Evolutionary conservation across 2,329 filamentous ascomycete species (phyloP).

Genomic region (Aspergillus clavatus): DNA sequence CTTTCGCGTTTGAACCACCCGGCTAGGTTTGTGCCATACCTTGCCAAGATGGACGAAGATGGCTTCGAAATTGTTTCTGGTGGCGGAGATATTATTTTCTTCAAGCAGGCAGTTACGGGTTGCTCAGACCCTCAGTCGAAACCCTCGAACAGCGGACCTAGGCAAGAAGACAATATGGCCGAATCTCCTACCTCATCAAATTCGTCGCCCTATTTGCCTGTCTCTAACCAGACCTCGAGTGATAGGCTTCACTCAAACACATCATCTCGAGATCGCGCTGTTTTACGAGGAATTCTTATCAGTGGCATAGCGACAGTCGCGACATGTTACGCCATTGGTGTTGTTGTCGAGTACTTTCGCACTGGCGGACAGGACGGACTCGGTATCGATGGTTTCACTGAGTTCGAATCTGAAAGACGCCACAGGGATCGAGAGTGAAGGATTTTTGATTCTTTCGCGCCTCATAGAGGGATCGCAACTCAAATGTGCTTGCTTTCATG

Average conservation of each 20-base stretch:
- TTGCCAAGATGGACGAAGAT: constrained; percentile 33
- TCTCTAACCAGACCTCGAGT: background rate
- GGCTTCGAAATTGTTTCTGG: constrained; percentile 43
- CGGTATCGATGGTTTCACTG: constrained; percentile 37
- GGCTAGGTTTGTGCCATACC: constrained; percentile 39
- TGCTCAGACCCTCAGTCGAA: background rate
- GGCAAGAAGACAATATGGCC: background rate
- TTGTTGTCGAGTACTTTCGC: constrained; percentile 39
- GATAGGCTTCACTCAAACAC: constrained; percentile 3
- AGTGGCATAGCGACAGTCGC: constrained; percentile 31
- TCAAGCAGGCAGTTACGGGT: constrained; percentile 20
- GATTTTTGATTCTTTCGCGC: background rate
- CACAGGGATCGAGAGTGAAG: constrained; percentile 12
- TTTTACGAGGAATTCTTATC: constrained; percentile 32
- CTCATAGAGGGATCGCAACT: too few species aligned
- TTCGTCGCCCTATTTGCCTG: background rate
- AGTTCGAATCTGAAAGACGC: constrained; percentile 34
- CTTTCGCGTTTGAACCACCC: constrained; percentile 37
- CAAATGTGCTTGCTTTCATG: too few species aligned
- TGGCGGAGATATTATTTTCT: constrained; percentile 39
- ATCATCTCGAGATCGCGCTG: constrained; percentile 14
- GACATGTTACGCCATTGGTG: constrained; percentile 40
- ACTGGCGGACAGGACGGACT: constrained; percentile 37
- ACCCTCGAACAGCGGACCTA: background rate
- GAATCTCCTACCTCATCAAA: background rate